phyloP scores from a whole-genome alignment of 805 yeast genomes.

The Kockiozyma suomiensis region DNA sequence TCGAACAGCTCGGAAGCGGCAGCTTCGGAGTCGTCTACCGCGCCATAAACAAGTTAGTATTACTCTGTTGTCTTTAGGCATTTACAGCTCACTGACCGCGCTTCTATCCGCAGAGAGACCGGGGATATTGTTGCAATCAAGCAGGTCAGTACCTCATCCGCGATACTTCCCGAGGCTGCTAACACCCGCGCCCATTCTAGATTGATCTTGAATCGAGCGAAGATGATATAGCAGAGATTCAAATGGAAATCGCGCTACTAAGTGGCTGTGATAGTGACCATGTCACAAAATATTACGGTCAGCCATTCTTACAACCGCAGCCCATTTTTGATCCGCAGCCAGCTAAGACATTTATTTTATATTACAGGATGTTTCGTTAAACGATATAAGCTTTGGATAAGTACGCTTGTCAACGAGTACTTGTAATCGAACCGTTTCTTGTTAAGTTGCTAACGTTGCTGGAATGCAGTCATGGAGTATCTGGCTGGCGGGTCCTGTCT shows the following conservation, averaged over 20 bases:
- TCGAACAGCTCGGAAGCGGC: conserved; percentile 69
- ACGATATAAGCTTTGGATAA: conserved; percentile 72
- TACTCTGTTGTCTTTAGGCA: no score
- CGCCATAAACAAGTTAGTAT: conserved; percentile 51
- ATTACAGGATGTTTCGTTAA: conserved; percentile 60
- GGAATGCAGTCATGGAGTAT: conserved; percentile 60
- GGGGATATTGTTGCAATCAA: conserved; percentile 44
- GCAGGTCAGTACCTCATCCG: conserved; percentile 25
- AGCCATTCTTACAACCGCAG: not conserved
- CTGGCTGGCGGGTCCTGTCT: conserved; percentile 77
- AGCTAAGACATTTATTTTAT: no score
- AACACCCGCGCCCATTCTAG: conserved; percentile 39
- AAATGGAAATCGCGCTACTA: conserved; percentile 68
- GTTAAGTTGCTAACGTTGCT: no score
- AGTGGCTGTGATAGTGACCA: conserved; percentile 65
- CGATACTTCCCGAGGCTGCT: not conserved
- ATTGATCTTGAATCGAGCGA: conserved; percentile 68
- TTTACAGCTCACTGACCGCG: conserved; percentile 5
- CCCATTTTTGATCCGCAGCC: not conserved
- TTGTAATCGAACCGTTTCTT: not conserved
- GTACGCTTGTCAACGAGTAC: conserved; percentile 6
- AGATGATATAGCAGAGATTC: conserved; percentile 73
- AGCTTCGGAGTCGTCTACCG: conserved; percentile 77
- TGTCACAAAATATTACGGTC: conserved; percentile 63
- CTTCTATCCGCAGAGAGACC: conserved; percentile 31